A percentile compares a stretch with the other conserved stretches of the same genome.
Conservation (phyloP, 2,329 filamentous ascomycete species). For the Phoma sp. region DNA sequence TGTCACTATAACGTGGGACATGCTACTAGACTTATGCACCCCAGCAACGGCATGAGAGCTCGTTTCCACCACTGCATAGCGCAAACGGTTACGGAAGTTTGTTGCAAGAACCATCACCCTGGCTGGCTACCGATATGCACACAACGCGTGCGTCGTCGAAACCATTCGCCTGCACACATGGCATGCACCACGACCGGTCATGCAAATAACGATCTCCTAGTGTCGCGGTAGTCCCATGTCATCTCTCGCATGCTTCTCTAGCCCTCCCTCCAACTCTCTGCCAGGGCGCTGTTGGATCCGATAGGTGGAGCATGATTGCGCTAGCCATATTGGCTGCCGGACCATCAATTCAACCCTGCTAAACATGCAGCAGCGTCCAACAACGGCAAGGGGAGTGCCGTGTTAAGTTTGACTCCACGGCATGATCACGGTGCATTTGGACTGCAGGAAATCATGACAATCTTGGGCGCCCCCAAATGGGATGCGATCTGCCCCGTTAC, state of each 20-base stretch:
- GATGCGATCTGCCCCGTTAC: constrained; percentile 8
- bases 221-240: constrained; percentile 3
- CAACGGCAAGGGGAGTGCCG: constrained; percentile 12
- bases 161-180: too few species aligned
- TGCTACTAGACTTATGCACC: constrained; percentile 7
- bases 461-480: neutral
- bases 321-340: constrained; percentile 11
- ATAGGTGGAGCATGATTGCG: constrained; percentile 1
- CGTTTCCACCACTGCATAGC: constrained; percentile 4
- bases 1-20: constrained; percentile 2
- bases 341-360: constrained; percentile 7
- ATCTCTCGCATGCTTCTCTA: neutral
- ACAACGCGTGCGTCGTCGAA: neutral
- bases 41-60: constrained; percentile 1
- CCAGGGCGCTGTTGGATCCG: neutral
- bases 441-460: constrained; percentile 12
- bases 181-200: neutral
- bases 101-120: neutral
- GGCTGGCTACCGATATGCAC: neutral
- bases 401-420: constrained; percentile 9
- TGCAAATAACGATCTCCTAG: constrained; percentile 17
- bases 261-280: neutral
- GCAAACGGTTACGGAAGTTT: neutral
- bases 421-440: constrained; percentile 6
- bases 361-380: constrained; percentile 10